Evolutionary conservation across 2,329 filamentous ascomycete genomes (phyloP), one percentile per base, ranked within the genome.

Genomic region (Colletotrichum sp.): DNA sequence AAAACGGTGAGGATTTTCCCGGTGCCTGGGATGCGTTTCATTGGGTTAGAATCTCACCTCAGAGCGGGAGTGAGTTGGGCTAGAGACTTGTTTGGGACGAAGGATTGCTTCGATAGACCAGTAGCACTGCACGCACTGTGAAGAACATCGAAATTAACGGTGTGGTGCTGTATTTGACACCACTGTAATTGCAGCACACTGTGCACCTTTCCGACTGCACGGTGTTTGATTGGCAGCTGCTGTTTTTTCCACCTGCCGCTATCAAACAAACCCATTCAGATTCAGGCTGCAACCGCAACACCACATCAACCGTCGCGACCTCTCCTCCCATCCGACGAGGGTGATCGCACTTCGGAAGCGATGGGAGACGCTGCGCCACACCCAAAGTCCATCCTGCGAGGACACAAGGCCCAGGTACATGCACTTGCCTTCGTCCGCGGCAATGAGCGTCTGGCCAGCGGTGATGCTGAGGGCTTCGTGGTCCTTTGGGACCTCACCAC

Each of bases 391-490:
- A 92, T 99, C 75, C 90, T 99, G 48, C 94, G 97, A 78, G 97
- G 97, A 68, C 97, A 99, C 86, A 90, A 91, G 71, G 90, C 94
- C 1, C 93, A 95, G 78, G 93, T 98, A 64, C 96, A 98, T 82
- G 91, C 92, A 24, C 89, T 96, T 6, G 87, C 90, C 68, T 96
- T 99, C 82, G 88, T 95, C 79, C 90, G 91, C 69, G 84, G 87
- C 55, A 98, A 98, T 83, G 89, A 91, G 74, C 93, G 95, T 39
- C 92, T 99, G 7, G 87, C 95, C 14, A 97, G 95, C 1, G 96
- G 95, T 43, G 97, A 99, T 85, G 95, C 95, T 10, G 95, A 98
- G 57, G 97, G 97, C 75, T 98, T 94, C 89, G 89, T 98, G 39
- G 90, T 98, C 8, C 86, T 96, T 26, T 99, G 97, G 97, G 93